phyloP scores from a whole-genome alignment of 352 stramenopile genomes.

The Elongisporangium anandrum region DNA sequence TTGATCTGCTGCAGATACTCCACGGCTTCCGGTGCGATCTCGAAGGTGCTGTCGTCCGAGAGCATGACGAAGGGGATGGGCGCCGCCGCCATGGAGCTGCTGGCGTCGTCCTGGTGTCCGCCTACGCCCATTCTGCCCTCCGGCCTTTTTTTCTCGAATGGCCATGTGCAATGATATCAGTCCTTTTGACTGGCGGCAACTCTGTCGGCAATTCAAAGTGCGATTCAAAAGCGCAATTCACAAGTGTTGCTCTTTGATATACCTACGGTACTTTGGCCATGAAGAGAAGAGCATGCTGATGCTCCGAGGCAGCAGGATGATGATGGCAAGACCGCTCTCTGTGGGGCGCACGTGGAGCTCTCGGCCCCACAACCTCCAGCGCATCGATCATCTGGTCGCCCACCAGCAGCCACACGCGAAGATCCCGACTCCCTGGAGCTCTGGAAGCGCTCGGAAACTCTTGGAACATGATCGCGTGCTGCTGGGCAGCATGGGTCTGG shows the following conservation, averaged over 20 bases:
- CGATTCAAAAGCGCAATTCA: not conserved
- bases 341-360: not conserved
- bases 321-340: not conserved
- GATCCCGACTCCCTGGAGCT: not conserved
- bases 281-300: not conserved
- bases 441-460: not conserved
- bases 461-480: constrained; percentile 35
- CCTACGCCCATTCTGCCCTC: not conserved
- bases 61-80: constrained; percentile 73
- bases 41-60: constrained; percentile 60
- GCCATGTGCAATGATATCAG: not conserved
- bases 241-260: not conserved
- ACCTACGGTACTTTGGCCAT: too few species aligned
- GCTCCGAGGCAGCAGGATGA: not conserved
- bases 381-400: not conserved
- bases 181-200: not conserved
- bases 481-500: constrained; percentile 41
- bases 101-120: not conserved
- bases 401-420: not conserved
- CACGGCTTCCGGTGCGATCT: constrained; percentile 50
- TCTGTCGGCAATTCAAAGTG: not conserved
- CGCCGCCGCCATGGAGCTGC: constrained; percentile 6
- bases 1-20: constrained; percentile 58
- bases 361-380: not conserved
- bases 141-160: not conserved